phyloP scores from a whole-genome alignment of 352 stramenopile species.

The Phytophthora citrophthora region DNA sequence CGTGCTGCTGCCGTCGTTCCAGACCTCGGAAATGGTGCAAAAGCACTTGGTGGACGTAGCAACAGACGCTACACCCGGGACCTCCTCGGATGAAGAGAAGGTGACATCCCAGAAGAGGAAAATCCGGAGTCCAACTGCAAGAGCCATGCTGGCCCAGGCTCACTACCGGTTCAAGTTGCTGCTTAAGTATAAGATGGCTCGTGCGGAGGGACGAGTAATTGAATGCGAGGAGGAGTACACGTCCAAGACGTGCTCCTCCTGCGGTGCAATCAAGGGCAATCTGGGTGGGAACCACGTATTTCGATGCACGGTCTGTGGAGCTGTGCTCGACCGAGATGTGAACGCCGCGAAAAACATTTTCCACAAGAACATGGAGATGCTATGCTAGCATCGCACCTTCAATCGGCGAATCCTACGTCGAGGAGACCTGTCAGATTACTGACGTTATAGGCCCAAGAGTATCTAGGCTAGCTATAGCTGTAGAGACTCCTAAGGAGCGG shows the following conservation, averaged over 20 bases:
- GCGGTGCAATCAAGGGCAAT: constrained; percentile 11
- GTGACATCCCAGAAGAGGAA: not conserved
- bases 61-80: constrained; percentile 7
- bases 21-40: constrained; percentile 17
- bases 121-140: constrained; percentile 10
- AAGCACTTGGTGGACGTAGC: not conserved
- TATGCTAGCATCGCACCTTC: not conserved
- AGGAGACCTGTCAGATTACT: not conserved
- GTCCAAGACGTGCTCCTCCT: constrained; percentile 17
- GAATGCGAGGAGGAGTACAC: constrained; percentile 27
- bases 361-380: constrained; percentile 2
- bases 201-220: constrained; percentile 4
- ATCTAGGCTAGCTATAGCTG: too few relatives aligned
- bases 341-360: constrained; percentile 16
- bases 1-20: constrained; percentile 23
- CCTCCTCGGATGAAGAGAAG: not conserved
- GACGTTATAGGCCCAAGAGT: not conserved
- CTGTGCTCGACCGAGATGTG: constrained; percentile 10
- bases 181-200: constrained; percentile 22
- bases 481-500: constrained; percentile 22
- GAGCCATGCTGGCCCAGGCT: constrained; percentile 14
- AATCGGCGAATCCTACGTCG: not conserved
- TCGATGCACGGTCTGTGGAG: not conserved
- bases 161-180: not conserved
- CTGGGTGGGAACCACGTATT: constrained; percentile 3